Percentiles rank a stretch among this genome's conserved stretches.
Evolutionary conservation across 495 filamentous ascomycete species (phyloP).

Genomic region (Talaromyces adpressus): DNA sequence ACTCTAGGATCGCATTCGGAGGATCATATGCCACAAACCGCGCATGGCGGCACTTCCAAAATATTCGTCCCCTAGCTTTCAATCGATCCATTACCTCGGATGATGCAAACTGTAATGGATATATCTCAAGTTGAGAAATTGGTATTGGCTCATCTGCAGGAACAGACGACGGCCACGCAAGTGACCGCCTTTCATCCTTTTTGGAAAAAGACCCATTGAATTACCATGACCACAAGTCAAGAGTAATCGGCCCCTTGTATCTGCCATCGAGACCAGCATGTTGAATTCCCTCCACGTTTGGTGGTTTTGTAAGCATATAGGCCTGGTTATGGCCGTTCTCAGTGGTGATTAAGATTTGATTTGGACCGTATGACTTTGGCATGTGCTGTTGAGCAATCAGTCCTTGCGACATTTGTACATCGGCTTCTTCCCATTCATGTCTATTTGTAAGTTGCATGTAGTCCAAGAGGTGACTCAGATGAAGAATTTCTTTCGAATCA

Average conservation of each 20-base stretch:
- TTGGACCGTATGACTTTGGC: slow-evolving; percentile 9
- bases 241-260: neutral
- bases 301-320: slow-evolving; percentile 3
- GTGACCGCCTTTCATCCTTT: neutral
- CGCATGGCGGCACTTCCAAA: slow-evolving; percentile 10
- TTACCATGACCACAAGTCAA: neutral
- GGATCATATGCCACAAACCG: slow-evolving; percentile 11
- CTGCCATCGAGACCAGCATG: neutral
- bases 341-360: slow-evolving; percentile 8
- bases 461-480: neutral
- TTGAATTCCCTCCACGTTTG: neutral
- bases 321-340: neutral
- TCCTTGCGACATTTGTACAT: slow-evolving; percentile 4
- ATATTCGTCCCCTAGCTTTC: slow-evolving; percentile 6
- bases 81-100: neutral
- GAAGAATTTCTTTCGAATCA: neutral
- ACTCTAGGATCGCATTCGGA: slow-evolving; percentile 8
- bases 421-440: slow-evolving; percentile 7
- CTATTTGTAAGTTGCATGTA: neutral
- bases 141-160: neutral
- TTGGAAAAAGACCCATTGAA: slow-evolving; percentile 8
- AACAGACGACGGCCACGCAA: neutral
- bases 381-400: slow-evolving; percentile 6
- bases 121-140: slow-evolving; percentile 6
- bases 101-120: slow-evolving; percentile 9